Percentiles rank a stretch among this genome's conserved stretches.
Evolutionary conservation across 768 basidiomycete species (phyloP).

Genomic region (Trametes villosa): DNA sequence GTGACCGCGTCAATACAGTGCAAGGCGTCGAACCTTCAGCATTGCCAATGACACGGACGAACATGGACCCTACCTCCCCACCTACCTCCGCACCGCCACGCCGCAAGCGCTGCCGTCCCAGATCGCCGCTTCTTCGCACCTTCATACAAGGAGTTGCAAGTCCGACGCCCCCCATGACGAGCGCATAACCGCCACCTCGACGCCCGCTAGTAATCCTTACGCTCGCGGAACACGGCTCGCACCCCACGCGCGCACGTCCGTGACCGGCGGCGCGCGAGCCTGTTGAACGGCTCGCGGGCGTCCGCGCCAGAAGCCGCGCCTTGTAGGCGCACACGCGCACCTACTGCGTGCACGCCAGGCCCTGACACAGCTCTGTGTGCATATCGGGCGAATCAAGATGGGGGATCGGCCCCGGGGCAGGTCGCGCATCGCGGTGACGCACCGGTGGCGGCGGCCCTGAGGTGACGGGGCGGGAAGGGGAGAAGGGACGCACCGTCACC

Average conservation of each 20-base stretch:
- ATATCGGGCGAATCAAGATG: slow-evolving; percentile 9
- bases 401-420: background rate
- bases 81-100: background rate
- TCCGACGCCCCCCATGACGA: background rate
- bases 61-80: background rate
- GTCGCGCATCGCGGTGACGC: background rate
- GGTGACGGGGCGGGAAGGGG: background rate
- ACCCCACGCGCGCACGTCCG: no score
- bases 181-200: background rate
- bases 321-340: background rate
- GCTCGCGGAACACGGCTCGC: no score
- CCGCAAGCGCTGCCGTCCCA: no score
- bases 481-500: background rate
- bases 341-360: background rate
- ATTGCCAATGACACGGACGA: background rate
- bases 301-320: background rate
- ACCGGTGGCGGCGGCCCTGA: background rate
- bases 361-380: background rate
- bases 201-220: background rate
- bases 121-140: background rate
- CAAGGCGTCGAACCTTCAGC: background rate
- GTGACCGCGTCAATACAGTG: background rate
- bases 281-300: background rate
- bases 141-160: background rate
- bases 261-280: background rate